These are phyloP conservation scores for Boeremia lycopersici DNA, from an alignment of 2,329 filamentous ascomycete genomes.

Conservation along the genomic window DNA sequence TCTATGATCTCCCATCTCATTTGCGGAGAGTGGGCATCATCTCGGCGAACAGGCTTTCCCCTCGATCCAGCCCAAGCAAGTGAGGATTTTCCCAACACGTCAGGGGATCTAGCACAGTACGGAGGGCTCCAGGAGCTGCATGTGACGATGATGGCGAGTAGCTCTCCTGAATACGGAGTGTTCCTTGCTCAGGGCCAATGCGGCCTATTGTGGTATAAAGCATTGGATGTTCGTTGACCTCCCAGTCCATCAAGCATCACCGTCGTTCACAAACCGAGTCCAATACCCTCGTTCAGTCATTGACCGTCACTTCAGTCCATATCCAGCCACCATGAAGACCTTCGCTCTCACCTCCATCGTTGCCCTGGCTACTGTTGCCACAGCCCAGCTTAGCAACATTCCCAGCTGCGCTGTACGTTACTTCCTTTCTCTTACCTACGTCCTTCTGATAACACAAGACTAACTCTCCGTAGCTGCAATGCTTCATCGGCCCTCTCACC, in stretches of 20 bases:
- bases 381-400: conserved; percentile 54
- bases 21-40: conserved; percentile 19
- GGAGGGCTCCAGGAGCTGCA: conserved; percentile 17
- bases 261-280: background rate
- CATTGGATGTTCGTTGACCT: conserved; percentile 2
- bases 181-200: conserved; percentile 20
- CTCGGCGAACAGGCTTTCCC: conserved; percentile 15
- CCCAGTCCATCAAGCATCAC: background rate
- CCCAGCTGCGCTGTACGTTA: conserved; percentile 55
- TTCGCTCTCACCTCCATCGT: conserved; percentile 47
- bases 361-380: conserved; percentile 52
- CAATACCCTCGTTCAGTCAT: background rate
- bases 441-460: background rate
- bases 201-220: conserved; percentile 27
- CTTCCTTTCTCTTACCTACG: background rate
- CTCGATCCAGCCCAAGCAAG: conserved; percentile 16
- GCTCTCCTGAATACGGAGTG: conserved; percentile 20
- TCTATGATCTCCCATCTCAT: conserved; percentile 17
- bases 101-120: conserved; percentile 17
- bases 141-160: conserved; percentile 30
- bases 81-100: conserved; percentile 3
- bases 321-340: conserved; percentile 46
- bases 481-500: conserved; percentile 52
- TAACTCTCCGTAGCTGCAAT: conserved; percentile 50
- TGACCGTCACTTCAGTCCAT: background rate